A percentile compares a stretch with the other conserved stretches of the same genome.
Evolutionary conservation across 2,329 filamentous ascomycete genomes (phyloP).

Genomic region (Phialocephala sp.): DNA sequence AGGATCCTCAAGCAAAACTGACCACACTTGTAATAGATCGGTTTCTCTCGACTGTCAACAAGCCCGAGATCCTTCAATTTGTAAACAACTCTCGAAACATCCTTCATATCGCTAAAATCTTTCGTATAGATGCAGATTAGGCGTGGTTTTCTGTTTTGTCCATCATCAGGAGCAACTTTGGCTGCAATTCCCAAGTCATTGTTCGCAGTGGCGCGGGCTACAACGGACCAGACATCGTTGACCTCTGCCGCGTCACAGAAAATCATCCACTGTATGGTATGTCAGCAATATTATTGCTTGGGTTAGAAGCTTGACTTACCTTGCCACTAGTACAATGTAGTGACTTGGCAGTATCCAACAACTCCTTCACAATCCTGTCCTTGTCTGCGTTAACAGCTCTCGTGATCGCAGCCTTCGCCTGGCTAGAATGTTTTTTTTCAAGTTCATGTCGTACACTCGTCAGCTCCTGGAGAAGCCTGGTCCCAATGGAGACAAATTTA

Average conservation of each 20-base stretch:
- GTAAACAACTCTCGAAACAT: constrained; percentile 71
- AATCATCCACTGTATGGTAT: constrained; percentile 69
- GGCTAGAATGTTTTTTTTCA: constrained; percentile 47
- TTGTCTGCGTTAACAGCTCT: constrained; percentile 42
- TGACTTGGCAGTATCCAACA: constrained; percentile 65
- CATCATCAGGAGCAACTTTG: constrained; percentile 69
- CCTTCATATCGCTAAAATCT: constrained; percentile 72
- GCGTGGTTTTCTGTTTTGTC: constrained; percentile 50
- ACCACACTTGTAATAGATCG: constrained; percentile 75
- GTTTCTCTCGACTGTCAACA: constrained; percentile 51
- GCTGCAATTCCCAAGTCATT: constrained; percentile 74
- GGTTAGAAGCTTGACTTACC: constrained; percentile 46
- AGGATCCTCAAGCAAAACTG: constrained; percentile 19
- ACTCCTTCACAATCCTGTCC: constrained; percentile 55
- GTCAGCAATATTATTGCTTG: constrained; percentile 9
- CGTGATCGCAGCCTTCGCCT: constrained; percentile 29
- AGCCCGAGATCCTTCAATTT: constrained; percentile 68
- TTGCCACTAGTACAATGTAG: constrained; percentile 69
- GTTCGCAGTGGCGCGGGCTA: constrained; percentile 70
- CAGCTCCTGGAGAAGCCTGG: constrained; percentile 42
- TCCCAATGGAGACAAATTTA: constrained; percentile 31
- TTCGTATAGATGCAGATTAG: constrained; percentile 80
- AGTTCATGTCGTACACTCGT: constrained; percentile 52
- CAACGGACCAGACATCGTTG: constrained; percentile 66
- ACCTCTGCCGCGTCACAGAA: constrained; percentile 63